These are phyloP conservation scores for Dryas octopetala DNA, from an alignment of 306 rosid species.

Conservation along the genomic window DNA sequence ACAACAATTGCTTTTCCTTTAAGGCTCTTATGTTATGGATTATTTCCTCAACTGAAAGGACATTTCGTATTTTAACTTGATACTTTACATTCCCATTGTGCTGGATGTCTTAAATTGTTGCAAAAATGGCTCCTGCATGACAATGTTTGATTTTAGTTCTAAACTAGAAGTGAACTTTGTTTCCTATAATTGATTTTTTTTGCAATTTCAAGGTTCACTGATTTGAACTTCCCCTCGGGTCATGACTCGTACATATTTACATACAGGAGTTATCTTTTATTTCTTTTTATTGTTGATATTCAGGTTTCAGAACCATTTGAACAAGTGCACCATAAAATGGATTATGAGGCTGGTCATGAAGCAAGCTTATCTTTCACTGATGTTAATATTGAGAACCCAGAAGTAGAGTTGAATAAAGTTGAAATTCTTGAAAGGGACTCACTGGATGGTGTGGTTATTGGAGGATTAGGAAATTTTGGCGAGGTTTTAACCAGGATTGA, in stretches of 20 bases:
- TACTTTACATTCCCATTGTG: background rate
- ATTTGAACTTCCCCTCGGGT: background rate
- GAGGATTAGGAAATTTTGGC: slow-evolving; percentile 33
- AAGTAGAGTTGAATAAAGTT: slow-evolving; percentile 21
- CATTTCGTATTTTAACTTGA: background rate
- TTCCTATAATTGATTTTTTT: background rate
- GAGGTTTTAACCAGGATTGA: slow-evolving; percentile 47
- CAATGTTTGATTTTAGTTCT: too few species aligned
- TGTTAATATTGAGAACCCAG: slow-evolving; percentile 20
- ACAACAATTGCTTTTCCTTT: too few species aligned
- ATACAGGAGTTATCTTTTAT: background rate
- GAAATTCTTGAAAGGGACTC: slow-evolving; percentile 29
- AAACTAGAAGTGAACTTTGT: too few species aligned
- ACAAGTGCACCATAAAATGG: slow-evolving; percentile 39
- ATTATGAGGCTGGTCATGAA: slow-evolving; percentile 35
- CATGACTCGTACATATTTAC: too few species aligned
- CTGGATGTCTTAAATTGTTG: too few species aligned
- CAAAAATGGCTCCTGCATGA: too few species aligned
- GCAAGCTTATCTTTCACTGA: slow-evolving; percentile 29
- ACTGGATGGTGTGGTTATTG: slow-evolving; percentile 33
- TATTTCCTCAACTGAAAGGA: background rate
- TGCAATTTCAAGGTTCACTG: background rate
- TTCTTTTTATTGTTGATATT: slow-evolving; percentile 21
- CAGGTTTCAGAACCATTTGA: slow-evolving; percentile 25
- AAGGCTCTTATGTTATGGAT: background rate